A percentile compares a stretch with the other conserved stretches of the same genome.
Conservation (phyloP, 208 protist genomes). For the Crithidia fasciculata region DNA sequence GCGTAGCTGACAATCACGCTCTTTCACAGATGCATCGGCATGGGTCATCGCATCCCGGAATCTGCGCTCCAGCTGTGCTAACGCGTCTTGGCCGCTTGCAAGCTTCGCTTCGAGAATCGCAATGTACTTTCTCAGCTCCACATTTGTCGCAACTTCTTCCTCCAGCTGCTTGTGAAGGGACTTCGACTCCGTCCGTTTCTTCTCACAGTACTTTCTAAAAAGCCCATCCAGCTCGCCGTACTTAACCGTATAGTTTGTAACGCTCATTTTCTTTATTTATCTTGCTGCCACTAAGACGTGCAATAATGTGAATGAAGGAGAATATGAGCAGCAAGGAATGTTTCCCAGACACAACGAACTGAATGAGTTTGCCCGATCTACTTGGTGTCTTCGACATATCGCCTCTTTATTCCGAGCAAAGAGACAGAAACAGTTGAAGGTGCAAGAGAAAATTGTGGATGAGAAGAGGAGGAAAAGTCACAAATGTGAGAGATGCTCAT, state of each 20-base stretch:
- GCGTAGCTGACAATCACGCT: constrained; percentile 1
- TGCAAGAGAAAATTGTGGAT: background rate
- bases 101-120: constrained; percentile 21
- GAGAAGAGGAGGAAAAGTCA: background rate
- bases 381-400: background rate
- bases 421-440: background rate
- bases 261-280: constrained; percentile 19
- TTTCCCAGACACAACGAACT: no score
- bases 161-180: constrained; percentile 10
- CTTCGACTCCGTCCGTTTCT: constrained; percentile 15
- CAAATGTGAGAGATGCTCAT: background rate
- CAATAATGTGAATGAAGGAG: background rate
- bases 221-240: constrained; percentile 27
- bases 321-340: no score
- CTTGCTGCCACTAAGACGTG: background rate
- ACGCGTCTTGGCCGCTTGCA: background rate
- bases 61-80: background rate
- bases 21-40: background rate
- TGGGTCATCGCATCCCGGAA: background rate
- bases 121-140: constrained; percentile 28
- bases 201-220: constrained; percentile 19
- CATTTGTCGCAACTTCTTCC: constrained; percentile 21
- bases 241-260: background rate
- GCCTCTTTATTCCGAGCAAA: background rate
- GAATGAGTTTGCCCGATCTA: no score